These are phyloP conservation scores for Penicillium angulare DNA, from an alignment of 495 filamentous ascomycete genomes.

Conservation along the genomic window DNA sequence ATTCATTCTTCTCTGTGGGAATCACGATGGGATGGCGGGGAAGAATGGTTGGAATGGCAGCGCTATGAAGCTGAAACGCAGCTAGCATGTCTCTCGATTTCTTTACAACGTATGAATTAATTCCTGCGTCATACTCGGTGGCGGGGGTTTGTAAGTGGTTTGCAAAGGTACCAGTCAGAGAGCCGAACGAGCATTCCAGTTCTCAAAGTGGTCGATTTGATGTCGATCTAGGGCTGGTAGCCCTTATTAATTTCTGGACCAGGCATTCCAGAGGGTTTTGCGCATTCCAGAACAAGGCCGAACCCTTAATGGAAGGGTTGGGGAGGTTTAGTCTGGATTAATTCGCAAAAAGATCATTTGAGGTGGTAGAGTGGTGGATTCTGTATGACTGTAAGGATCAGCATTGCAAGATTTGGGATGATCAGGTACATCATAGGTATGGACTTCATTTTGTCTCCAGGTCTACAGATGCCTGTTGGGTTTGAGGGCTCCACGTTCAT, in stretches of 20 bases:
- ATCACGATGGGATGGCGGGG: conserved; percentile 20
- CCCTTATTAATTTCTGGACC: neutral
- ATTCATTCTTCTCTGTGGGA: conserved; percentile 8
- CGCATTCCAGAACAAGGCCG: conserved; percentile 24
- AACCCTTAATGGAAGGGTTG: conserved; percentile 12
- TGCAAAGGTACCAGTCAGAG: conserved; percentile 3
- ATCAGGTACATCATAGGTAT: too few species aligned
- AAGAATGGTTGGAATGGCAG: conserved; percentile 19
- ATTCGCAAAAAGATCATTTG: too few species aligned
- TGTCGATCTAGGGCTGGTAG: conserved; percentile 18
- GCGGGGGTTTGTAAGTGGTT: conserved; percentile 13
- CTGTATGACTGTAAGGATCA: conserved; percentile 2
- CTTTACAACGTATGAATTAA: neutral
- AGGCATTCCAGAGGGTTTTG: conserved; percentile 13
- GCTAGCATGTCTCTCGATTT: conserved; percentile 1
- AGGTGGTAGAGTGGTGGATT: conserved; percentile 1
- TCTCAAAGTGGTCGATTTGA: neutral
- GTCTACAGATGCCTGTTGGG: too few species aligned
- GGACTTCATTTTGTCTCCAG: too few species aligned
- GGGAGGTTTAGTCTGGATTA: neutral
- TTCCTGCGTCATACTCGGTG: conserved; percentile 23
- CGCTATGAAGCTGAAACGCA: conserved; percentile 17
- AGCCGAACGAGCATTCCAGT: conserved; percentile 20
- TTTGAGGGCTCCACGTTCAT: too few species aligned
- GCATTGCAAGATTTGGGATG: too few species aligned